Evolutionary conservation across 2,329 filamentous ascomycete genomes (phyloP), one percentile per base, ranked within the genome.

Genomic region (Paraconiothyrium sp.): DNA sequence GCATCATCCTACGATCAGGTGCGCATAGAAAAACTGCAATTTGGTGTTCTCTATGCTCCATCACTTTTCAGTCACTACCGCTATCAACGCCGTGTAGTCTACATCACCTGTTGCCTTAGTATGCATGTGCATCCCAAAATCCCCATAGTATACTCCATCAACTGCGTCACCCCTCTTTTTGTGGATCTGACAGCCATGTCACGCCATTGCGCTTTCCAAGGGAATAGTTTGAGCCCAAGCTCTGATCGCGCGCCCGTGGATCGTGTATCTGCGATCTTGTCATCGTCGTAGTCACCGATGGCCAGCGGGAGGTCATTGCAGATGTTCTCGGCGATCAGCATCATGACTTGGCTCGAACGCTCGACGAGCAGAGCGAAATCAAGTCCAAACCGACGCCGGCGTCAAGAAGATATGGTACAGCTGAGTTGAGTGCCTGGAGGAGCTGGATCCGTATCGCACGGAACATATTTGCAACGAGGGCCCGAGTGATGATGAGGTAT

Each of bases 391-490:
- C 41, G 5, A 11, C 22, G 1, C 22, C 20, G 3, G 39, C 24
- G 5, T 32, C n/a, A 9, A n/a, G 30, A 7, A 55, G 30, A 35
- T 46, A 35, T 35, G 24, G 24, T 24, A 55, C 16, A 16, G 27
- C 41, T 14, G 10, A 30, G 43, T 34, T 46, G 27, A 55, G 27
- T 2, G 52, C 52, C 11, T 49, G 32, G 10, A 57, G 43, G 30
- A 57, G 54, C n/a, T 49, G 44, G 9, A 57, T 57, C 0, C 54
- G 54, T 20, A 35, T 34, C 10, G 43, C 46, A 20, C 54, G 54
- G 27, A 48, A 57, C 5, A 48, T n/a, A 27, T 57, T 57, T 2
- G 22, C 35, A 4, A 49, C 34, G 2, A 57, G 34, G 2, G 54
- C 43, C 14, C 20, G 20, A 16, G 43, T 47, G 32, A 56, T 24